Percentiles rank a stretch among this genome's conserved stretches.
Evolutionary conservation across 805 yeast genomes (phyloP).

Genomic region (Ogataea ramenticola): DNA sequence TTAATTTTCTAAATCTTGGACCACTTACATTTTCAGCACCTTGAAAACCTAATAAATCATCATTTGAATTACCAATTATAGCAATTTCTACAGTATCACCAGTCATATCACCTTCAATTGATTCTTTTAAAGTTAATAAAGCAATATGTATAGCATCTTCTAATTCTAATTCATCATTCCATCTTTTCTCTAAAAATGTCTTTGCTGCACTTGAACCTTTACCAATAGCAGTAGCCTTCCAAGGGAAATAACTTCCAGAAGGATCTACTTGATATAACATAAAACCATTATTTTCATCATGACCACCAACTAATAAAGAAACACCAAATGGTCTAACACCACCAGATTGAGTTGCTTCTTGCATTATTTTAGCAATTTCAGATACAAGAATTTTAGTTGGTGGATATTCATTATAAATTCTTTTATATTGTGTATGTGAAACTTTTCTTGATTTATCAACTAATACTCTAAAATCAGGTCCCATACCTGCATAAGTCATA

Average conservation of each 20-base stretch:
- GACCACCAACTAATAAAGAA: conserved; percentile 87
- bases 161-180: conserved; percentile 94
- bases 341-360: conserved; percentile 97
- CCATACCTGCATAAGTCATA: conserved; percentile 97
- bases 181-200: conserved; percentile 93
- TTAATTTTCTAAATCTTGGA: conserved; percentile 79
- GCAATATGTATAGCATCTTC: conserved; percentile 99
- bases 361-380: conserved; percentile 94
- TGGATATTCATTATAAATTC: conserved; percentile 93
- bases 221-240: conserved; percentile 99
- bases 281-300: conserved; percentile 64
- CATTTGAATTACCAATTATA: conserved; percentile 77
- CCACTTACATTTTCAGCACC: conserved; percentile 77
- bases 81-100: conserved; percentile 95
- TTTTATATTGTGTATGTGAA: conserved; percentile 87
- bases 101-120: conserved; percentile 96
- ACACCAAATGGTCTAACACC: conserved; percentile 99
- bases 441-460: conserved; percentile 91
- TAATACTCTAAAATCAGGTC: conserved; percentile 94
- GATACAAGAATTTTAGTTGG: conserved; percentile 91
- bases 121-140: conserved; percentile 84
- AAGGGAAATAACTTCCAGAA: conserved; percentile 94
- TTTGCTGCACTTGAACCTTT: conserved; percentile 94
- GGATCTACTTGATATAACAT: conserved; percentile 97
- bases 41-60: conserved; percentile 72